Conservation (phyloP, 129 eudicot genomes). For the Lactuca sativa region DNA sequence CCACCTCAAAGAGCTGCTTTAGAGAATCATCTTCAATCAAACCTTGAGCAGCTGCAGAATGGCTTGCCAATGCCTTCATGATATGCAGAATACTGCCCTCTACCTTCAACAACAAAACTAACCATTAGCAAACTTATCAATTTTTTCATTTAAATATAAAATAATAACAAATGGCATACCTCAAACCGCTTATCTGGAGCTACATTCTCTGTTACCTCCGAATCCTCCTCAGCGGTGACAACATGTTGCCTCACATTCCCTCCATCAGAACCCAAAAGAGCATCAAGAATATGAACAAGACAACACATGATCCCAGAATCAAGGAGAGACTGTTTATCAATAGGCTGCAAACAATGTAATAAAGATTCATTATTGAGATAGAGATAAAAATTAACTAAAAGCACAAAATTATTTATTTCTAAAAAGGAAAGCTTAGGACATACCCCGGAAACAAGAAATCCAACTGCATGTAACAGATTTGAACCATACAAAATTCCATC, state of each 20-base stretch:
- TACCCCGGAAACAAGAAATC: slow-evolving; percentile 93
- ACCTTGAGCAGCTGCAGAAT: slow-evolving; percentile 91
- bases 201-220: slow-evolving; percentile 27
- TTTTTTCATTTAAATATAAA: not conserved
- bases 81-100: slow-evolving; percentile 95
- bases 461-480: slow-evolving; percentile 80
- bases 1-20: slow-evolving; percentile 84
- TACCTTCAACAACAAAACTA: slow-evolving; percentile 51
- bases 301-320: slow-evolving; percentile 97
- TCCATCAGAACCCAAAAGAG: slow-evolving; percentile 71
- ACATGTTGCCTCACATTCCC: slow-evolving; percentile 36
- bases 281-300: slow-evolving; percentile 77
- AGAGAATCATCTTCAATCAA: slow-evolving; percentile 88
- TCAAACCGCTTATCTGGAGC: slow-evolving; percentile 65
- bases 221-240: slow-evolving; percentile 30
- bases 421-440: slow-evolving; percentile 19
- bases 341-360: slow-evolving; percentile 51
- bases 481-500: slow-evolving; percentile 82
- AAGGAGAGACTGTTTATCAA: slow-evolving; percentile 93
- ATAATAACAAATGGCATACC: slow-evolving; percentile 43
- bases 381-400: slow-evolving; percentile 5
- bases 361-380: slow-evolving; percentile 13
- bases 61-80: slow-evolving; percentile 97
- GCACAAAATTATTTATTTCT: slow-evolving; percentile 4
- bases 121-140: slow-evolving; percentile 1